Conservation (phyloP, 2,329 filamentous ascomycete genomes). For the Didymella exigua region DNA sequence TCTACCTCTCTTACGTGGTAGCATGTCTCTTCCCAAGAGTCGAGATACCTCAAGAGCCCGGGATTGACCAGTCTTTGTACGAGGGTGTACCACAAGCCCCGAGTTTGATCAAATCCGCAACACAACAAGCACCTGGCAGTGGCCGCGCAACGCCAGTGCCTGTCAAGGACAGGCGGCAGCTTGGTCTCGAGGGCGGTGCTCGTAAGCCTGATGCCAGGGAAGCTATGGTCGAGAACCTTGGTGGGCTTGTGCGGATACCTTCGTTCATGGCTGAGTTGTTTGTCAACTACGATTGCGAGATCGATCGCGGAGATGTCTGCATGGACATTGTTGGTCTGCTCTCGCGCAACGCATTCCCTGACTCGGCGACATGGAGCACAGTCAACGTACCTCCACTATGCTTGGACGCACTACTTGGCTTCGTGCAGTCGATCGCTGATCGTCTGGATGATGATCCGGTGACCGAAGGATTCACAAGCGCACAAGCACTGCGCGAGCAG, state of each 20-base stretch:
- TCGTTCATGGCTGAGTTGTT: constrained; percentile 95
- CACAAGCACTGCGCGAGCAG: constrained; percentile 69
- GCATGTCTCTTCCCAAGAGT: constrained; percentile 93
- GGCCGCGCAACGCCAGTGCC: constrained; percentile 89
- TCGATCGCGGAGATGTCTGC: constrained; percentile 87
- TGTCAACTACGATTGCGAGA: constrained; percentile 97
- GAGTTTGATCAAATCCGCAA: constrained; percentile 78
- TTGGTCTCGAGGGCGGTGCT: constrained; percentile 88
- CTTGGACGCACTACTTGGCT: constrained; percentile 86
- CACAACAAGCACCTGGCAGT: constrained; percentile 70
- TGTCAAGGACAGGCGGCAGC: constrained; percentile 87
- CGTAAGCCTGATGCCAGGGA: constrained; percentile 94
- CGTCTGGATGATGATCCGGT: constrained; percentile 74
- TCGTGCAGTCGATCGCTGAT: constrained; percentile 89
- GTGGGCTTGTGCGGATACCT: constrained; percentile 88
- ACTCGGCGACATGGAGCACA: constrained; percentile 98
- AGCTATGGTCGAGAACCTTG: constrained; percentile 97
- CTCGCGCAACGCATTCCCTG: constrained; percentile 91
- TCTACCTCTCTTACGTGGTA: constrained; percentile 92
- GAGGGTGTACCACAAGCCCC: constrained; percentile 91
- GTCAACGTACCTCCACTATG: constrained; percentile 96
- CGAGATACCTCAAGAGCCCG: constrained; percentile 86
- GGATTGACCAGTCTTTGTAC: constrained; percentile 90
- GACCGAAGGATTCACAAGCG: constrained; percentile 69
- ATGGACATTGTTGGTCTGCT: constrained; percentile 94